A percentile compares a stretch with the other conserved stretches of the same genome.
Conservation (phyloP, 805 yeast genomes). For the Dipodascus albidus region DNA sequence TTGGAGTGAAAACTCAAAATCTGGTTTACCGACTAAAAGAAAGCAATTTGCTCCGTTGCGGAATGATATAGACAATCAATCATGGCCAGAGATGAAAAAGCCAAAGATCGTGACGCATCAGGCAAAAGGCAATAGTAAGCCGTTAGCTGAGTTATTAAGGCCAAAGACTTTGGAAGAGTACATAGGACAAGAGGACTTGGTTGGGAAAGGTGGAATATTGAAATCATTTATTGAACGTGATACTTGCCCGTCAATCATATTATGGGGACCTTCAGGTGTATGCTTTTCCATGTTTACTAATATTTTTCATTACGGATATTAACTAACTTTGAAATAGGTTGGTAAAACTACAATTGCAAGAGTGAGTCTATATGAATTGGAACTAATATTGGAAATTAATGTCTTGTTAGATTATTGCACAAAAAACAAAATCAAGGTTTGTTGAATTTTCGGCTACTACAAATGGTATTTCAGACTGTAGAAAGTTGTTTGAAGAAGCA, state of each 20-base stretch:
- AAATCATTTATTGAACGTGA: conserved; percentile 46
- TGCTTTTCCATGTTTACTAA: no score
- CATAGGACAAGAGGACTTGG: conserved; percentile 76
- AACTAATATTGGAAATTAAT: no score
- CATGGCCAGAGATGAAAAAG: neutral
- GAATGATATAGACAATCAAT: neutral
- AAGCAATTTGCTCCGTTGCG: no score
- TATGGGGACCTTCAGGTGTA: conserved; percentile 96
- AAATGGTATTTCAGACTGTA: conserved; percentile 54
- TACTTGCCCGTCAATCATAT: conserved; percentile 61
- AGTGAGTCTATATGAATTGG: conserved; percentile 18
- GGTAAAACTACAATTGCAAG: conserved; percentile 80
- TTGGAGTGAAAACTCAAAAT: conserved; percentile 1
- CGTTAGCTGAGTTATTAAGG: conserved; percentile 75
- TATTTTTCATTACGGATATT: neutral
- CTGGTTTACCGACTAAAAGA: no score
- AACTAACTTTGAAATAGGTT: conserved; percentile 20
- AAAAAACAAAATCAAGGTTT: conserved; percentile 30
- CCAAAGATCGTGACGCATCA: neutral
- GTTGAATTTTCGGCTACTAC: conserved; percentile 81
- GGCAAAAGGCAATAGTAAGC: conserved; percentile 18
- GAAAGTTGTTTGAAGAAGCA: conserved; percentile 46
- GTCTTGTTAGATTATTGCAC: conserved; percentile 37
- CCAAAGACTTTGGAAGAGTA: conserved; percentile 60
- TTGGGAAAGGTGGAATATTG: conserved; percentile 53